These are phyloP conservation scores for Aristolochia californica DNA, from an alignment of 164 flowering plant species.

Conservation along the genomic window DNA sequence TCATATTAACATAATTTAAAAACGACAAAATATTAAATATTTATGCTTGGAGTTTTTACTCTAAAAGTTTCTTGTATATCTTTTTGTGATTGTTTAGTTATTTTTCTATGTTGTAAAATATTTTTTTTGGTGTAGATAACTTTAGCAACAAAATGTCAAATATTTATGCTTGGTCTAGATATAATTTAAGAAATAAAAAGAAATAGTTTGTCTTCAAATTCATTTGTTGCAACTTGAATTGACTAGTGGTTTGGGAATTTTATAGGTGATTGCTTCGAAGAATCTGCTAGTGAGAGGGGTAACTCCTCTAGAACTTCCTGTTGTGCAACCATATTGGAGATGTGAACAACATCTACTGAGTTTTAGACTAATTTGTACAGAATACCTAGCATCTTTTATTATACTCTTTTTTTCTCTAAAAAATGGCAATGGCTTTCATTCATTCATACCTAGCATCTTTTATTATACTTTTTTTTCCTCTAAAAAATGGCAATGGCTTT, in stretches of 20 bases:
- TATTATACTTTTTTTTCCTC: too few relatives aligned
- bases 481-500: too few relatives aligned
- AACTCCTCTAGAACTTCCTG: slow-evolving; percentile 96
- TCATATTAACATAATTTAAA: too few relatives aligned
- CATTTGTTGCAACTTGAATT: slow-evolving; percentile 5
- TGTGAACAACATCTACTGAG: slow-evolving; percentile 61
- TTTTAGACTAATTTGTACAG: slow-evolving; percentile 1
- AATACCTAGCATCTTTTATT: not conserved
- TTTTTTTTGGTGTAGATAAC: slow-evolving; percentile 45
- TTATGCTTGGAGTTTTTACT: not conserved
- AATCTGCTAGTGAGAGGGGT: slow-evolving; percentile 85
- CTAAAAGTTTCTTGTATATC: not conserved
- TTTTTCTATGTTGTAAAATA: not conserved
- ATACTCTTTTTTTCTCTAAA: too few relatives aligned
- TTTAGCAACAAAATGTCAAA: slow-evolving; percentile 41
- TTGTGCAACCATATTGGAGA: slow-evolving; percentile 87
- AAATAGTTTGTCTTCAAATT: too few relatives aligned
- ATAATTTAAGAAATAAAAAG: too few relatives aligned
- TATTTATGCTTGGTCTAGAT: too few relatives aligned
- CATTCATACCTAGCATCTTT: not conserved
- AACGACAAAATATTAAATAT: too few relatives aligned
- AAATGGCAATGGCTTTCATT: too few relatives aligned
- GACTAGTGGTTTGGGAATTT: not conserved
- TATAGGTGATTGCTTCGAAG: slow-evolving; percentile 75
- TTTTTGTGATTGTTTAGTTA: not conserved